Evolutionary conservation across 2,329 filamentous ascomycete species (phyloP).

Genomic region (Scedosporium apiospermum): DNA sequence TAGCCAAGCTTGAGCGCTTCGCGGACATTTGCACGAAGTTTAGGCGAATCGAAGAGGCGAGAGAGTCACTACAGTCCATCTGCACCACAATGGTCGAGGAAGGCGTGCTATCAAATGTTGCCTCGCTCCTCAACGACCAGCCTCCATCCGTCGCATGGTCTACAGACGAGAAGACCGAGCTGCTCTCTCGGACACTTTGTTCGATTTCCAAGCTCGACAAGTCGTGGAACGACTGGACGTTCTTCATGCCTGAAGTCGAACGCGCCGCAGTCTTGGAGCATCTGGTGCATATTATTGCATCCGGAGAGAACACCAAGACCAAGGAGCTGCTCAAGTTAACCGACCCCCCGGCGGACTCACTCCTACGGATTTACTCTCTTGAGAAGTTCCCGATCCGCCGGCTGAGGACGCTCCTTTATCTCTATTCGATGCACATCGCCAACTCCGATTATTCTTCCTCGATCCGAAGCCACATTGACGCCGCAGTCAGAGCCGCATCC

Average conservation of each 20-base stretch:
- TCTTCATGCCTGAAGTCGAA: slow-evolving; percentile 39
- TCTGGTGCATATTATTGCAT: slow-evolving; percentile 40
- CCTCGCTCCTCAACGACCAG: slow-evolving; percentile 33
- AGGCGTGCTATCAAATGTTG: slow-evolving; percentile 46
- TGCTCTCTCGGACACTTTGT: slow-evolving; percentile 49
- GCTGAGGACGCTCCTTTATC: slow-evolving; percentile 38
- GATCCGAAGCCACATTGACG: slow-evolving; percentile 29
- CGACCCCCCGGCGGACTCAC: slow-evolving; percentile 33
- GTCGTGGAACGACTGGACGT: slow-evolving; percentile 47
- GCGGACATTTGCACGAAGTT: slow-evolving; percentile 48
- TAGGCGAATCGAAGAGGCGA: slow-evolving; percentile 46
- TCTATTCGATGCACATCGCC: slow-evolving; percentile 40
- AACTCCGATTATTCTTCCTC: slow-evolving; percentile 26
- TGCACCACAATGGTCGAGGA: slow-evolving; percentile 51
- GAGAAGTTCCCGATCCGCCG: slow-evolving; percentile 43
- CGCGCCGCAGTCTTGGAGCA: slow-evolving; percentile 52
- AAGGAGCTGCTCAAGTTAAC: slow-evolving; percentile 27
- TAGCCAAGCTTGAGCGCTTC: slow-evolving; percentile 57
- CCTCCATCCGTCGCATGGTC: slow-evolving; percentile 46
- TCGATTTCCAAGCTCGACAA: slow-evolving; percentile 50
- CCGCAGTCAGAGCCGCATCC: slow-evolving; percentile 24
- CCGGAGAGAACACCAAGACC: slow-evolving; percentile 20
- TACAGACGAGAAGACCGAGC: slow-evolving; percentile 35
- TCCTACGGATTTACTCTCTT: slow-evolving; percentile 39
- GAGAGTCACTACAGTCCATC: slow-evolving; percentile 49